These are phyloP conservation scores for Macrophomina tecta DNA, from an alignment of 2,329 filamentous ascomycete genomes.

Conservation along the genomic window DNA sequence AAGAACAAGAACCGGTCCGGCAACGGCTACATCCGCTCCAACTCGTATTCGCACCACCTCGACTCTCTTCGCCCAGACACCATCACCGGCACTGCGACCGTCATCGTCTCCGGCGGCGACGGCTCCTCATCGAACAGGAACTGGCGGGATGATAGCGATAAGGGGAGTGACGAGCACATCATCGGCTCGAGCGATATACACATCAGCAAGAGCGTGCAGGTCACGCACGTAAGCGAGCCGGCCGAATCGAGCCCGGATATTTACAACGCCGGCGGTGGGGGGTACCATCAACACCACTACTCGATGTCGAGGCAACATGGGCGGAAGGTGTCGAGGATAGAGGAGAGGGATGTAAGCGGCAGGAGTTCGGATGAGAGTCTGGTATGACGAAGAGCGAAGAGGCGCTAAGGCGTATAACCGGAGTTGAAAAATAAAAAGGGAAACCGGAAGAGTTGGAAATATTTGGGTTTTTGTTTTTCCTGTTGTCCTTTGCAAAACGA, in stretches of 20 bases:
- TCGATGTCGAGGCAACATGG: not conserved
- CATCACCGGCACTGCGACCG: conserved; percentile 5
- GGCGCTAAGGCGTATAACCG: not conserved
- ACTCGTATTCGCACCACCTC: conserved; percentile 9
- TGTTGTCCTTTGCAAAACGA: not conserved
- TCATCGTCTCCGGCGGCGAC: not conserved
- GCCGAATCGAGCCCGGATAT: not conserved
- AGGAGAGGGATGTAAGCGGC: not conserved
- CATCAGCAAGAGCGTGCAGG: conserved; percentile 25
- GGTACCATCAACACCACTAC: not conserved
- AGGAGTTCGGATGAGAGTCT: conserved; percentile 15
- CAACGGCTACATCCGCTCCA: conserved; percentile 31
- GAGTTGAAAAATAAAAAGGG: not conserved
- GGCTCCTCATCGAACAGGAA: not conserved
- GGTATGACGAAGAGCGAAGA: conserved; percentile 1
- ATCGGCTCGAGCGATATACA: conserved; percentile 17
- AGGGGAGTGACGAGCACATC: conserved; percentile 22
- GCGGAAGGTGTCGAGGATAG: conserved; percentile 4
- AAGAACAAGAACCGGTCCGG: conserved; percentile 9
- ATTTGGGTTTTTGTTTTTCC: not conserved
- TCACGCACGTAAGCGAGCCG: conserved; percentile 18
- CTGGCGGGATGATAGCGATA: conserved; percentile 18
- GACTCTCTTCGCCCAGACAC: conserved; percentile 29
- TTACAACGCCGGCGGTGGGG: not conserved
- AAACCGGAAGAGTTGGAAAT: no score